phyloP scores from a whole-genome alignment of 148 eudicot genomes.

The Polygonum aviculare region DNA sequence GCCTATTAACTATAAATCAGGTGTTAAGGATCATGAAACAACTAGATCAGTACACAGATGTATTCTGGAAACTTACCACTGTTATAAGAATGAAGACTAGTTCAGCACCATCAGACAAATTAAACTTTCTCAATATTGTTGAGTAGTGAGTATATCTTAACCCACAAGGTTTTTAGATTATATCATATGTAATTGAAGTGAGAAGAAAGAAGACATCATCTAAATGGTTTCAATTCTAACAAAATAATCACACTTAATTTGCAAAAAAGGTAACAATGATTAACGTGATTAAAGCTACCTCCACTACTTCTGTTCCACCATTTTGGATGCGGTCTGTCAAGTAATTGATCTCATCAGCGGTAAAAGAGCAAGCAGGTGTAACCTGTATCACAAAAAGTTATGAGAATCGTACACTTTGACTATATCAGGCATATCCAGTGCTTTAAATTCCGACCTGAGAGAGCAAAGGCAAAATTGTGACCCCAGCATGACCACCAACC shows the following conservation, averaged over 20 bases:
- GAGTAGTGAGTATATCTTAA: not conserved
- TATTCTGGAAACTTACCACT: not conserved
- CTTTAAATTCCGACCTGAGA: slow-evolving; percentile 57
- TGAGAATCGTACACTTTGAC: not conserved
- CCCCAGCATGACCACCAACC: slow-evolving; percentile 99
- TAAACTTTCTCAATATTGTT: not conserved
- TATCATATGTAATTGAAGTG: not conserved
- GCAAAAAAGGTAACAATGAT: not conserved
- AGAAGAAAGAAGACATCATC: not conserved
- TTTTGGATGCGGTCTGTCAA: slow-evolving; percentile 91
- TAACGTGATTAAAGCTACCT: slow-evolving; percentile 33
- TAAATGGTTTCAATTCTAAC: not conserved
- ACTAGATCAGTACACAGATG: not conserved
- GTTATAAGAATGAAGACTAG: not conserved
- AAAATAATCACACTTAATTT: not conserved
- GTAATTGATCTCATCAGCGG: slow-evolving; percentile 60
- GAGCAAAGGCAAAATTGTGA: slow-evolving; percentile 86
- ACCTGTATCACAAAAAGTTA: slow-evolving; percentile 36
- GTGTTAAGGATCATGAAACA: not conserved
- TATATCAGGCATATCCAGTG: not conserved
- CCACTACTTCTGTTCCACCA: slow-evolving; percentile 99
- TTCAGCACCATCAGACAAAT: not conserved
- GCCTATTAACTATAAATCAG: not conserved
- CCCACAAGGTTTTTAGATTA: not conserved
- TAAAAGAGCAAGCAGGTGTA: slow-evolving; percentile 80